These are phyloP conservation scores for Durotheca rogersii DNA, from an alignment of 495 filamentous ascomycete species.

Conservation along the genomic window DNA sequence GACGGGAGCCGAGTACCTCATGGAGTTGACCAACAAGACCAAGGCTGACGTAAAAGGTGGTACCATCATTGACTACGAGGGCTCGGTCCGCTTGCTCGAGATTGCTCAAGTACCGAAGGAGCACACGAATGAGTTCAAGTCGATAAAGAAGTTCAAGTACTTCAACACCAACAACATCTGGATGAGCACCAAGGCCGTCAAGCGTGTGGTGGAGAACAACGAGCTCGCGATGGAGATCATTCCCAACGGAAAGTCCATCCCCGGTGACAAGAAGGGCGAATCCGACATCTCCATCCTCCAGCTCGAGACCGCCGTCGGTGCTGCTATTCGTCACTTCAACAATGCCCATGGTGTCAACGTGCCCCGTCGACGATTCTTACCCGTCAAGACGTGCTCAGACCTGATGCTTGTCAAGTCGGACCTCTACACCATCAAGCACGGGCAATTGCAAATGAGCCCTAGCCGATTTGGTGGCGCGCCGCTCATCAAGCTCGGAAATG, in stretches of 20 bases:
- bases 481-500: slow-evolving; percentile 95
- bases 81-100: slow-evolving; percentile 91
- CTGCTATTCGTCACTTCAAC: slow-evolving; percentile 97
- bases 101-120: slow-evolving; percentile 99
- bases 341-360: slow-evolving; percentile 99
- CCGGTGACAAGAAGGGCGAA: slow-evolving; percentile 99
- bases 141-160: slow-evolving; percentile 99
- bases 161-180: slow-evolving; percentile 99
- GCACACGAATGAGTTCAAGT: slow-evolving; percentile 99
- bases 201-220: slow-evolving; percentile 97
- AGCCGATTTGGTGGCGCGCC: slow-evolving; percentile 97
- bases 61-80: slow-evolving; percentile 99
- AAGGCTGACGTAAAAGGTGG: slow-evolving; percentile 99
- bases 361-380: slow-evolving; percentile 94
- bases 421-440: slow-evolving; percentile 99
- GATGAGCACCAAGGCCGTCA: slow-evolving; percentile 96
- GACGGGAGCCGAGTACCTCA: slow-evolving; percentile 94
- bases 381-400: slow-evolving; percentile 99
- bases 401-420: slow-evolving; percentile 99
- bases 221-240: slow-evolving; percentile 99
- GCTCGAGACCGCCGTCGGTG: slow-evolving; percentile 97
- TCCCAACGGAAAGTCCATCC: slow-evolving; percentile 96
- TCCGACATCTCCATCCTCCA: slow-evolving; percentile 96
- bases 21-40: slow-evolving; percentile 99
- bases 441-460: slow-evolving; percentile 92